These are phyloP conservation scores for Arthrobotrys sphaeroides DNA, from an alignment of 2,329 filamentous ascomycete species.

Conservation along the genomic window DNA sequence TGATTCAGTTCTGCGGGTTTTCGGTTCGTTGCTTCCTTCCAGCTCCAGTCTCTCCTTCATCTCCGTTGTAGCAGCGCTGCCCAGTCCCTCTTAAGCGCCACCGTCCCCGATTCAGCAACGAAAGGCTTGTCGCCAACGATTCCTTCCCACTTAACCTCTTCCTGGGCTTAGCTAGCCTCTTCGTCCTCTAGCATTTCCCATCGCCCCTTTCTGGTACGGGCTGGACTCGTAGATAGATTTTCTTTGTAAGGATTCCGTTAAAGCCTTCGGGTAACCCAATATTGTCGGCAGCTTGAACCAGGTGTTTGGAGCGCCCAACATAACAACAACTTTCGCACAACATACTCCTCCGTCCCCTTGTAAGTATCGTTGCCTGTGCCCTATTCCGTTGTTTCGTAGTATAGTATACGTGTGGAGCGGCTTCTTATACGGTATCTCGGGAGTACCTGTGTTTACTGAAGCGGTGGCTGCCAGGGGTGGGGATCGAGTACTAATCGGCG, in stretches of 20 bases:
- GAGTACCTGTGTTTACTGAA: neutral
- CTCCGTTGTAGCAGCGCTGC: conserved; percentile 1
- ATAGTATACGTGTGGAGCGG: too few relatives aligned
- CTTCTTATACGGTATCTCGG: too few relatives aligned
- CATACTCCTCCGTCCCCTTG: neutral
- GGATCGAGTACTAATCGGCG: conserved; percentile 44
- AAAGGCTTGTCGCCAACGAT: conserved; percentile 23
- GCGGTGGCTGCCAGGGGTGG: conserved; percentile 33
- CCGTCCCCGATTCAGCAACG: conserved; percentile 40
- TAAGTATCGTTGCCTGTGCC: too few relatives aligned
- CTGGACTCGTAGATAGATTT: conserved; percentile 52
- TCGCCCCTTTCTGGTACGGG: conserved; percentile 22
- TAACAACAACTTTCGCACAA: too few relatives aligned
- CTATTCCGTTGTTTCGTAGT: too few relatives aligned
- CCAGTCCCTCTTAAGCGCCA: conserved; percentile 40
- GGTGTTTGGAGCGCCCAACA: neutral
- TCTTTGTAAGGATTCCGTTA: neutral
- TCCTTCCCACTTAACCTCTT: conserved; percentile 10
- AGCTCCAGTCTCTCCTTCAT: neutral
- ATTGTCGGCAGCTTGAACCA: conserved; percentile 16
- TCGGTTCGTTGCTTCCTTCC: neutral
- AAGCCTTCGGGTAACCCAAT: neutral
- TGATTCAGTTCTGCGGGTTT: conserved; percentile 3
- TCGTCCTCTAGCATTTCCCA: neutral
- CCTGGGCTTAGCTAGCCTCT: neutral